Percentiles rank a stretch among this genome's conserved stretches.
phyloP scores from a whole-genome alignment of 148 eudicot species.

The Vaccinium macrocarpon region DNA sequence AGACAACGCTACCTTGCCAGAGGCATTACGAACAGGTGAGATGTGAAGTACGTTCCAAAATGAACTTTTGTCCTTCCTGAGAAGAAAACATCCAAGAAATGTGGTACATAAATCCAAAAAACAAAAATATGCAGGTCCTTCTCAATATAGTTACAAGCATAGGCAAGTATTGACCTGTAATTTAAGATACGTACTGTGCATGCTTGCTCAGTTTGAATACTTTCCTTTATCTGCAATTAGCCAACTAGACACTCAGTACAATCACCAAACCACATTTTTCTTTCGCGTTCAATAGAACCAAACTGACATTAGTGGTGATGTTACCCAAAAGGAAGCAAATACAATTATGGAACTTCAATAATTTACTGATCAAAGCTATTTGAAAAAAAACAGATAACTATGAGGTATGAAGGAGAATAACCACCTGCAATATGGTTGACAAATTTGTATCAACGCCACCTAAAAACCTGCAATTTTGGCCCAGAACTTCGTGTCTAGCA shows the following conservation, averaged over 20 bases:
- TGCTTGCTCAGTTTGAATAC: conserved; percentile 42
- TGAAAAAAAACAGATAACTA: neutral
- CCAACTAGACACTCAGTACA: conserved; percentile 3
- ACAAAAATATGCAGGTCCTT: neutral
- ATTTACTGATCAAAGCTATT: neutral
- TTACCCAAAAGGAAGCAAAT: neutral
- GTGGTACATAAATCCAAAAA: neutral
- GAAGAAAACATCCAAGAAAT: conserved; percentile 14
- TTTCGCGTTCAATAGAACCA: neutral
- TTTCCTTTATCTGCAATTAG: conserved; percentile 54
- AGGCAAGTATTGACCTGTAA: conserved; percentile 53
- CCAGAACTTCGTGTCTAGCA: conserved; percentile 76
- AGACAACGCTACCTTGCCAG: conserved; percentile 68
- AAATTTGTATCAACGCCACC: conserved; percentile 60
- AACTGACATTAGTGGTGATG: neutral
- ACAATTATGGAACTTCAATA: neutral
- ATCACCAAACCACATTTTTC: neutral
- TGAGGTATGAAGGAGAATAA: conserved; percentile 7
- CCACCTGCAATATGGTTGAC: conserved; percentile 55
- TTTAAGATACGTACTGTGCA: conserved; percentile 70
- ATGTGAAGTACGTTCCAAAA: conserved; percentile 87
- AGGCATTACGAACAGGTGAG: conserved; percentile 83
- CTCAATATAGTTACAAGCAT: neutral
- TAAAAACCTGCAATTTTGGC: conserved; percentile 61
- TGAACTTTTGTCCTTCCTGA: conserved; percentile 71